Evolutionary conservation across 805 yeast species (phyloP), one percentile per base, ranked within the genome.

Genomic region (Kuraishia cidri): DNA sequence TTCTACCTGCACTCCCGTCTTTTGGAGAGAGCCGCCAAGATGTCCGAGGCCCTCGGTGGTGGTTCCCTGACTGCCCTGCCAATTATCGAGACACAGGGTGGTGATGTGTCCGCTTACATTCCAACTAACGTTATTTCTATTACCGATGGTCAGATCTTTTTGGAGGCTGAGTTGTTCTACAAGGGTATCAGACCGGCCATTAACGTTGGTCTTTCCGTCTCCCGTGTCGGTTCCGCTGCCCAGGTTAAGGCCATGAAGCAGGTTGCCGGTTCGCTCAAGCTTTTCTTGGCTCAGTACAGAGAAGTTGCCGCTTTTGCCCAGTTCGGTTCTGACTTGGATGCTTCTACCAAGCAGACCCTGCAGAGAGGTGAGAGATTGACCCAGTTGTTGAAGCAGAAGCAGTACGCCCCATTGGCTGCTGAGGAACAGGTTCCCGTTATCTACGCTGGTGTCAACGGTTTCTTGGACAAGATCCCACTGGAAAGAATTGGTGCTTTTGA

Each of bases 261-360:
- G 79, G 97, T 92, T 70, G 98, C 98, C 53, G 99, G 98, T 82
- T 92, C 98, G 53, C 83, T 92, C 73, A 92, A 92, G 72, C 85
- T 92, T 69, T 92, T 87, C 96, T 84, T 92, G 79, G 99, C 99
- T 58, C 99, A 92, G 78, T 92, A 92, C 84, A 88, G 99, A 86
- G 99, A 92, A 81, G 98, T 92, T 57, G 98, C 98, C 64, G 98
- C 99, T 58, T 92, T 92, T 69, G 98, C 99, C 58, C 99, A 92
- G 79, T 92, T 92, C 79, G 99, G 99, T 81, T 92, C 99, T 53
- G 99, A 92, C 72, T 79, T 92, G 67, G 99, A 92, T 71, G 97
- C 99, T 54, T 87, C 97, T 41, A 92, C 99, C 69, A 92, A 90
- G 77, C 97, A 87, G 75, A 92, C 98, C 60, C 80, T 92, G 66